A percentile compares a stretch with the other conserved stretches of the same genome.
These are phyloP conservation scores for Didymella pinodella DNA, from an alignment of 2,329 filamentous ascomycete genomes.

Conservation along the genomic window DNA sequence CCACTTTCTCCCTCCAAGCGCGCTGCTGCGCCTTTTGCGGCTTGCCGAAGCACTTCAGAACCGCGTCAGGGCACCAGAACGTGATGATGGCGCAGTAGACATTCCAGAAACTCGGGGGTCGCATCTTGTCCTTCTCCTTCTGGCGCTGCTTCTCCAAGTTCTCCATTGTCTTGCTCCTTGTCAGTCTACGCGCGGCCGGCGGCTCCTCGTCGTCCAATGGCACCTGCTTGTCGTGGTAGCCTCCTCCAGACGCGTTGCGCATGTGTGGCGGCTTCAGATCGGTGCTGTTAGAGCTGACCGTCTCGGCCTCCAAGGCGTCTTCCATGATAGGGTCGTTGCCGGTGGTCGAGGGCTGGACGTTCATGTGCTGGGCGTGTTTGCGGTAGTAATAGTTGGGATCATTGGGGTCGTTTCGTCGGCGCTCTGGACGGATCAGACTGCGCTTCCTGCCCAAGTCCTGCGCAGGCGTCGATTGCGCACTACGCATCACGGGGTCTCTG, in stretches of 20 bases:
- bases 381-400: constrained; percentile 97
- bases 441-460: constrained; percentile 74
- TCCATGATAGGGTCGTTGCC: constrained; percentile 90
- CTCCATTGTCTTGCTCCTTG: constrained; percentile 66
- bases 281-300: constrained; percentile 69
- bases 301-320: constrained; percentile 64
- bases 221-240: constrained; percentile 51
- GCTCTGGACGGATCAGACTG: constrained; percentile 88
- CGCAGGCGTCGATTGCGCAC: constrained; percentile 47
- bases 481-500: constrained; percentile 62
- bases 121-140: constrained; percentile 69
- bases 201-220: constrained; percentile 41
- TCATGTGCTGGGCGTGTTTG: constrained; percentile 93
- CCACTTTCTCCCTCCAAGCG: constrained; percentile 98
- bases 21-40: constrained; percentile 83
- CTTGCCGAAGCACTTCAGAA: constrained; percentile 86
- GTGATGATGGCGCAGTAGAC: constrained; percentile 94
- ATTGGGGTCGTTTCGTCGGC: constrained; percentile 81
- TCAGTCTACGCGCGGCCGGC: constrained; percentile 66
- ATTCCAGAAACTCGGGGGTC: constrained; percentile 89
- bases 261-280: constrained; percentile 58
- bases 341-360: constrained; percentile 86
- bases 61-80: constrained; percentile 89
- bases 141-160: constrained; percentile 68
- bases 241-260: constrained; percentile 49